Conservation (phyloP, 768 basidiomycete genomes). For the Xerocomellus dryophilus region DNA sequence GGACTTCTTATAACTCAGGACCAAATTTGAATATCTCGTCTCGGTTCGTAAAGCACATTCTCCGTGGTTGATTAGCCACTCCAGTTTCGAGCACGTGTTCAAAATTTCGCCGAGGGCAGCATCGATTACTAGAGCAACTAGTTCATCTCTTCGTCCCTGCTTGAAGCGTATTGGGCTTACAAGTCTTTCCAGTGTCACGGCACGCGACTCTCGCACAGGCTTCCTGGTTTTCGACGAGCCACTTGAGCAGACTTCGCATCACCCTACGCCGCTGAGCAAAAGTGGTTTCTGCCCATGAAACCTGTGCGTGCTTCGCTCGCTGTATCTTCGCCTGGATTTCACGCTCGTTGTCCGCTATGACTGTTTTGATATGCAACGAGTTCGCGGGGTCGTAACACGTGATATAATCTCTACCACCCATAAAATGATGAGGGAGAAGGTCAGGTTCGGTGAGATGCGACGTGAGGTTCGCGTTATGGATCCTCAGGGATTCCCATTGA, state of each 20-base stretch:
- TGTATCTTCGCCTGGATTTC: conserved; percentile 76
- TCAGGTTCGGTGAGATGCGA: conserved; percentile 59
- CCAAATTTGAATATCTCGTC: conserved; percentile 59
- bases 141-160: background rate
- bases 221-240: conserved; percentile 91
- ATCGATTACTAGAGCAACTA: conserved; percentile 66
- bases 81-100: conserved; percentile 91
- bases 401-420: conserved; percentile 61
- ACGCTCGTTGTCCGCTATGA: conserved; percentile 66
- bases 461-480: conserved; percentile 57
- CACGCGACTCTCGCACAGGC: conserved; percentile 82
- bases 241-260: conserved; percentile 81
- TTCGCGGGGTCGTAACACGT: conserved; percentile 94
- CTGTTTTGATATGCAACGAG: conserved; percentile 73
- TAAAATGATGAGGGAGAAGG: conserved; percentile 48
- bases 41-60: conserved; percentile 75
- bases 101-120: conserved; percentile 93
- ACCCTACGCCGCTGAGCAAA: conserved; percentile 82
- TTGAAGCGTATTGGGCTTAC: conserved; percentile 42
- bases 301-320: conserved; percentile 63
- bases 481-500: conserved; percentile 50
- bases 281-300: conserved; percentile 67
- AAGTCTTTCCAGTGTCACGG: conserved; percentile 93
- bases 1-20: conserved; percentile 74
- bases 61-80: conserved; percentile 87